phyloP scores from a whole-genome alignment of 495 filamentous ascomycete genomes.

The Hypoxylon intermedium region DNA sequence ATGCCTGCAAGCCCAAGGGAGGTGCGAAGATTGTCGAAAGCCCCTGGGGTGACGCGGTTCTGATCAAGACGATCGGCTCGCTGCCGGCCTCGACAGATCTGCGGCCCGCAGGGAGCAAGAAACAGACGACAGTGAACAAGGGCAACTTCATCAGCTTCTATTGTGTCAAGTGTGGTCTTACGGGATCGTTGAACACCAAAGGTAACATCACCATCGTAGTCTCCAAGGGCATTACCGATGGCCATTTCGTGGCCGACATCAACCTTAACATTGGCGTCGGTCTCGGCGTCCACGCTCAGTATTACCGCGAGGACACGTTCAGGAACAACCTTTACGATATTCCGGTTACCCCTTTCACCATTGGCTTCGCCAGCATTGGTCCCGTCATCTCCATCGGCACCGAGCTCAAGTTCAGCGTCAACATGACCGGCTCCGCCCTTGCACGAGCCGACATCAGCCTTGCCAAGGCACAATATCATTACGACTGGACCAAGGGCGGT shows the following conservation, averaged over 20 bases:
- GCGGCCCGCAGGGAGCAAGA: conserved; percentile 13
- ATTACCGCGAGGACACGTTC: conserved; percentile 7
- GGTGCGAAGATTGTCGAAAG: conserved; percentile 13
- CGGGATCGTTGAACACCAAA: conserved; percentile 7
- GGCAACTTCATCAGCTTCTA: conserved; percentile 23
- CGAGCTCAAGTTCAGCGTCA: conserved; percentile 19
- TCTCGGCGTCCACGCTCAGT: conserved; percentile 13
- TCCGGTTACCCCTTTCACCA: conserved; percentile 18
- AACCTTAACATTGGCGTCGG: conserved; percentile 10
- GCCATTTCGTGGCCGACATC: conserved; percentile 6
- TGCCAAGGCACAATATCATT: conserved; percentile 10
- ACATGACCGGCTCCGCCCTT: conserved; percentile 20
- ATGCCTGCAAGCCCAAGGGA: conserved; percentile 22
- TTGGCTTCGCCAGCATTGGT: conserved; percentile 12
- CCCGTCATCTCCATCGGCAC: conserved; percentile 18
- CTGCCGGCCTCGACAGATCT: neutral
- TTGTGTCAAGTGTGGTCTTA: conserved; percentile 27
- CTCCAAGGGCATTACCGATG: conserved; percentile 14
- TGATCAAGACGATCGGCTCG: conserved; percentile 12
- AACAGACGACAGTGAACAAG: conserved; percentile 8
- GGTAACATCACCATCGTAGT: conserved; percentile 17
- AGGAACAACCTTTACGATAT: conserved; percentile 19
- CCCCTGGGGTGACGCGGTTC: conserved; percentile 21
- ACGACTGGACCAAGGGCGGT: conserved; percentile 13
- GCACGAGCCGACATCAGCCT: conserved; percentile 15